phyloP scores from a whole-genome alignment of 306 rosid genomes.

The Lablab purpureus region DNA sequence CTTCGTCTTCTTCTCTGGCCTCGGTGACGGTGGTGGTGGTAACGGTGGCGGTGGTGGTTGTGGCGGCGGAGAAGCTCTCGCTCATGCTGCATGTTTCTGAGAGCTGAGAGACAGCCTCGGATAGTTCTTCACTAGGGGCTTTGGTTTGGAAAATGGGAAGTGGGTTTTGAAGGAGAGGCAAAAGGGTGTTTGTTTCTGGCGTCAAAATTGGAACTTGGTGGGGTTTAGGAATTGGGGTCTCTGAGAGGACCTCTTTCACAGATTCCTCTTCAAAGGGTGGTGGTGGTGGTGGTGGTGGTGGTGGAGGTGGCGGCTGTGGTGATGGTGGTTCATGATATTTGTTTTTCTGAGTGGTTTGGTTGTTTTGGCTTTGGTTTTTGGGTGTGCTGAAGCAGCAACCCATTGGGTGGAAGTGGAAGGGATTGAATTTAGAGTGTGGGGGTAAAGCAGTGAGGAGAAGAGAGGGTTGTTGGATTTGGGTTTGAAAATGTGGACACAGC shows the following conservation, averaged over 20 bases:
- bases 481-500: constrained; percentile 30
- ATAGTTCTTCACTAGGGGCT: constrained; percentile 37
- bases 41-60: constrained; percentile 56
- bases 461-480: constrained; percentile 41
- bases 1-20: constrained; percentile 81
- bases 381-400: constrained; percentile 84
- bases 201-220: constrained; percentile 35
- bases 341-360: constrained; percentile 30
- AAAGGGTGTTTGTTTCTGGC: constrained; percentile 46
- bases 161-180: constrained; percentile 23
- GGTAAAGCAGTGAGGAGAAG: constrained; percentile 18
- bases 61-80: constrained; percentile 71
- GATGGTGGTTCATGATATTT: constrained; percentile 34
- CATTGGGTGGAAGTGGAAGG: constrained; percentile 52
- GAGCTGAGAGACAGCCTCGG: constrained; percentile 63
- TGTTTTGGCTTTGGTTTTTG: constrained; percentile 46
- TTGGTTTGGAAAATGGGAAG: constrained; percentile 36
- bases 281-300: background rate
- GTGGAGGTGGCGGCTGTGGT: background rate
- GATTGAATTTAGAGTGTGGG: constrained; percentile 35
- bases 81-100: constrained; percentile 67
- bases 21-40: constrained; percentile 67
- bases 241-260: constrained; percentile 92
- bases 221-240: constrained; percentile 72
- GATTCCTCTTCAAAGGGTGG: constrained; percentile 67